Percentiles rank a stretch among this genome's conserved stretches.
These are phyloP conservation scores for Cladosporium sp. DNA, from an alignment of 2,329 filamentous ascomycete genomes.

Conservation along the genomic window DNA sequence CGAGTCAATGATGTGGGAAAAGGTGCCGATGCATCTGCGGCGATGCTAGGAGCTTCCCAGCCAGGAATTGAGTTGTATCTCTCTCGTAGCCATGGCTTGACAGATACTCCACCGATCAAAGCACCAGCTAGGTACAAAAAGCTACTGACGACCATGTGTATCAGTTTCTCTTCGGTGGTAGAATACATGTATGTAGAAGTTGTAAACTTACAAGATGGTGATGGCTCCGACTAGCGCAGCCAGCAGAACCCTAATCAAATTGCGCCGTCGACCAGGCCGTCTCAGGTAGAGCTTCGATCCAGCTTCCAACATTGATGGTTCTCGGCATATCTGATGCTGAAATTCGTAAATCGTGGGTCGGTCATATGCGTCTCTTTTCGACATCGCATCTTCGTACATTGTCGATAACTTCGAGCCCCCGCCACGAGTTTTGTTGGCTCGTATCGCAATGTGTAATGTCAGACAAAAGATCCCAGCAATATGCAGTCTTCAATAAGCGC, in stretches of 20 bases:
- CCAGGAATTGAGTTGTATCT: neutral
- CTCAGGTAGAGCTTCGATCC: neutral
- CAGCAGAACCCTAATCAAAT: neutral
- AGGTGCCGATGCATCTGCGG: neutral
- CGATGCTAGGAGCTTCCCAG: neutral
- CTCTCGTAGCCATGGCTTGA: neutral
- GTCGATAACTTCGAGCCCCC: neutral
- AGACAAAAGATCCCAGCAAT: neutral
- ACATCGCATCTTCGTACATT: neutral
- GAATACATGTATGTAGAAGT: neutral
- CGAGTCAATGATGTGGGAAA: constrained; percentile 27
- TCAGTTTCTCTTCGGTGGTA: neutral
- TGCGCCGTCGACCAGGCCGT: neutral
- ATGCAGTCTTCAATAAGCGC: neutral
- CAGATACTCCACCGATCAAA: neutral
- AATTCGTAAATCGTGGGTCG: neutral
- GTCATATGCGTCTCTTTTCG: neutral
- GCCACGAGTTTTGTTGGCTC: neutral
- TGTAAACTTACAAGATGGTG: neutral
- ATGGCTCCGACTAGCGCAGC: neutral
- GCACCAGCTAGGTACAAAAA: neutral
- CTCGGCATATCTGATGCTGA: neutral
- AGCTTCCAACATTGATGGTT: neutral
- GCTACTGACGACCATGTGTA: neutral
- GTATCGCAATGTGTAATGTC: neutral